Conservation (phyloP, 495 filamentous ascomycete genomes). For the Xylaria curta region DNA sequence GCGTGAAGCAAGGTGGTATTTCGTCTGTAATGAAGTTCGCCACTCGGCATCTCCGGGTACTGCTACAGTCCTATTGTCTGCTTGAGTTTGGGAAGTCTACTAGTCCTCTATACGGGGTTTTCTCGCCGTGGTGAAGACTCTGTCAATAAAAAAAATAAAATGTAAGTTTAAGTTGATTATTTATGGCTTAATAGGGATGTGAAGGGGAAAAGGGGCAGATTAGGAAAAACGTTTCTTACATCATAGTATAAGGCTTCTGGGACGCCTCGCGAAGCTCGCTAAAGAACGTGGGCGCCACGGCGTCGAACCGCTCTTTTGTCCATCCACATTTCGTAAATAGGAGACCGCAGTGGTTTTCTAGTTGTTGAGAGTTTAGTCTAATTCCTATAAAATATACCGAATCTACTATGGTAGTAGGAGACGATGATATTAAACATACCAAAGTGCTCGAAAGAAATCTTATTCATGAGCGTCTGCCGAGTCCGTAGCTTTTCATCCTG, state of each 20-base stretch:
- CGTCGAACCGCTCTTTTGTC: conserved; percentile 35
- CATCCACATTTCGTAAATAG: conserved; percentile 38
- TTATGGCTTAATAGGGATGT: background rate
- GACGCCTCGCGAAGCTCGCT: conserved; percentile 26
- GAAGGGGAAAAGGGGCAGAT: conserved; percentile 7
- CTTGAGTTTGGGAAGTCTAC: background rate
- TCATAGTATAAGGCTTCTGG: conserved; percentile 34
- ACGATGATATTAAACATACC: conserved; percentile 22
- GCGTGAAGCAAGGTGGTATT: background rate
- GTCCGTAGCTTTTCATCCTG: conserved; percentile 39
- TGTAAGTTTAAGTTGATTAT: background rate
- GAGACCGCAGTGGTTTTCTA: conserved; percentile 36
- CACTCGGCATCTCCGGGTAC: background rate
- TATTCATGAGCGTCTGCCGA: conserved; percentile 33
- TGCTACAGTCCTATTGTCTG: background rate
- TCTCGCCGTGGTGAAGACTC: conserved; percentile 40
- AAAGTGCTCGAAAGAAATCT: conserved; percentile 33
- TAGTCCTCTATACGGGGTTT: conserved; percentile 31
- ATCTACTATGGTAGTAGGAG: background rate
- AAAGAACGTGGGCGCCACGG: conserved; percentile 32
- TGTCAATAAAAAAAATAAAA: conserved; percentile 7
- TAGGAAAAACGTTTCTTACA: conserved; percentile 29
- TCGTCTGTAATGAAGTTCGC: conserved; percentile 5
- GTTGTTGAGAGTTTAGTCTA: conserved; percentile 16
- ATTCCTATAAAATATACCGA: background rate